Base-by-base conservation (phyloP, 2,329 filamentous ascomycete genomes). In the Pseudocercospora fijiensis region DNA sequence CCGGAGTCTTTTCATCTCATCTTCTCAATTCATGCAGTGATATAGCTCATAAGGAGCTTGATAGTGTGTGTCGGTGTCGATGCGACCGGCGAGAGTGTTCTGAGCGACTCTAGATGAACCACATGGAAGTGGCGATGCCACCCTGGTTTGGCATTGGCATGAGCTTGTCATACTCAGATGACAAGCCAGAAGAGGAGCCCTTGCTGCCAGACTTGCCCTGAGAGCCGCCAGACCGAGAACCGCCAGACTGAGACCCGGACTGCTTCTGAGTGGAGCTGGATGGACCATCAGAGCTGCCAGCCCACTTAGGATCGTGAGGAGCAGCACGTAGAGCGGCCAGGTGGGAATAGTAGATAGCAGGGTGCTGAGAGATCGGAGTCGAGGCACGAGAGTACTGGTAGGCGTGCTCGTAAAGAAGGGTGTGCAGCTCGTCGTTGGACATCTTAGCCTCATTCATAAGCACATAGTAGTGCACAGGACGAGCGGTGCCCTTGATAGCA, bases 271-370 rank as follows among this genome's bases (percentile, higher is more conserved):
- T 65, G 4, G 66, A 58, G 24, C 52, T 62, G 16, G 68, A 59
- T 16, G 55, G 64, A 22, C 63, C 67, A 18, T 72, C 70, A 22
- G 58, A 68, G 62, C 63, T 68, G 57, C 65, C 67, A 43, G 65
- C 67, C 70, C 75, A 77, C 27, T 76, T 75, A 66, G 84, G 81
- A 72, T 94, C 88, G 68, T 99, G 95, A 3, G 87, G 82, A 60
- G 88, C 87, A 20, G 91, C 92, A 57, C 95, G 90, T 63, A 87
- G 86, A 8, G 92, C 89, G 33, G 93, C 92, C 67, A 99, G 79
- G 77, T 99, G 95, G 0, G 96, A 92, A 71, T 99, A 99, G 83
- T 99, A 99, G 0, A 98, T 89, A 0, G 95, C 92, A 0, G 95
- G 95, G 69, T 85, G 90, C 0, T 95, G 78, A 0, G 93, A 97